phyloP scores from a whole-genome alignment of 306 rosid species.

The Quercus wislizeni region DNA sequence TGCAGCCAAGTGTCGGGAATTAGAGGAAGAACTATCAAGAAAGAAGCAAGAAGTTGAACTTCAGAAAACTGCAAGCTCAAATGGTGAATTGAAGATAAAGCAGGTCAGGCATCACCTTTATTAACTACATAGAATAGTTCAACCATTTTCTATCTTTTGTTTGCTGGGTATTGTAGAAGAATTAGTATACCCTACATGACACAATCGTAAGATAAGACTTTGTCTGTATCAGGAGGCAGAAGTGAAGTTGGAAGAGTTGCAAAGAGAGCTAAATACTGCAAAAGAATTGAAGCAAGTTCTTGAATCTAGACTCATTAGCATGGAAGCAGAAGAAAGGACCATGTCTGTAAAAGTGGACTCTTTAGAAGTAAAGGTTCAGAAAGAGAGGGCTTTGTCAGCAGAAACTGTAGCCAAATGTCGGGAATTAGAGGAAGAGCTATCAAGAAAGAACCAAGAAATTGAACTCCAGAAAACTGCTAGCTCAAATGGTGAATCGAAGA shows the following conservation, averaged over 20 bases:
- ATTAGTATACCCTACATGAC: no score
- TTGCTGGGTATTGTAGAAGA: no score
- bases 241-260: not conserved
- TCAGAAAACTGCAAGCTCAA: constrained; percentile 38
- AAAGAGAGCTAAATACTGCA: constrained; percentile 43
- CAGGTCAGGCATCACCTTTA: constrained; percentile 54
- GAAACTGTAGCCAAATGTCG: constrained; percentile 47
- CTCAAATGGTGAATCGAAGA: constrained; percentile 54
- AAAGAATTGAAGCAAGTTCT: constrained; percentile 52
- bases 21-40: constrained; percentile 59
- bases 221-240: not conserved
- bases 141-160: no score
- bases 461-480: constrained; percentile 35
- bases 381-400: constrained; percentile 50
- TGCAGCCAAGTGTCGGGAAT: constrained; percentile 41
- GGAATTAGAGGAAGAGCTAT: constrained; percentile 56
- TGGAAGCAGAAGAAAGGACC: constrained; percentile 58
- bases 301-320: constrained; percentile 58
- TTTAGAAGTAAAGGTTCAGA: constrained; percentile 57
- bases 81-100: constrained; percentile 61
- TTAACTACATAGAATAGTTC: not conserved
- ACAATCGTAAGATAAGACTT: no score
- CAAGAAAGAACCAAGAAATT: constrained; percentile 50
- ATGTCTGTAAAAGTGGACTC: constrained; percentile 49
- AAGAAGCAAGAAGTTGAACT: constrained; percentile 50